Evolutionary conservation across 441 rosid genomes (phyloP).

Genomic region (Bruguiera hainesii): DNA sequence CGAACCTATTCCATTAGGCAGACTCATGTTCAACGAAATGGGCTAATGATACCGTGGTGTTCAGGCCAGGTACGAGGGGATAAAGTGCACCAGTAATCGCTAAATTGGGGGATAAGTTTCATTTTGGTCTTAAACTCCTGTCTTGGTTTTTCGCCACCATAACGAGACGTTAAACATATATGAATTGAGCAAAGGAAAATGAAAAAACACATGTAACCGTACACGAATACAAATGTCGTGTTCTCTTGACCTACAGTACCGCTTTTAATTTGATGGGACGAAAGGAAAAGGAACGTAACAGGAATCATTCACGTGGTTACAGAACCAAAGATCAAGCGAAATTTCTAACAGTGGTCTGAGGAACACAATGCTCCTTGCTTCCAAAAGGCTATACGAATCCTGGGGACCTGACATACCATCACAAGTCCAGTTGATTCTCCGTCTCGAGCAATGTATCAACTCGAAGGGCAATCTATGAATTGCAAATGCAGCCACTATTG

Average conservation of each 20-base stretch:
- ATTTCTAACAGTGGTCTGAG: neutral
- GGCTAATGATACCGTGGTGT: too few species aligned
- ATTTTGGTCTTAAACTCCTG: too few species aligned
- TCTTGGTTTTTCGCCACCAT: neutral
- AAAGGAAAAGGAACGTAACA: neutral
- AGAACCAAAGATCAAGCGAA: neutral
- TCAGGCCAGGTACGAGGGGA: too few species aligned
- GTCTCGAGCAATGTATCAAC: slow-evolving; percentile 90
- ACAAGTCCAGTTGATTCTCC: slow-evolving; percentile 98
- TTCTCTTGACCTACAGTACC: neutral
- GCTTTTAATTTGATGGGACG: neutral
- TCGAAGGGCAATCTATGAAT: slow-evolving; percentile 81
- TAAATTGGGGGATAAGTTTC: too few species aligned
- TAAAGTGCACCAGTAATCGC: too few species aligned
- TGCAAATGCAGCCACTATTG: slow-evolving; percentile 93
- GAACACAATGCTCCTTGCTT: neutral
- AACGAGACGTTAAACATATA: slow-evolving; percentile 23
- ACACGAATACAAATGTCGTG: neutral
- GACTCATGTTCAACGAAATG: too few species aligned
- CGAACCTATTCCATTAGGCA: too few species aligned
- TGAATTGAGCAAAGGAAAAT: neutral
- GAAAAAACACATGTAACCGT: neutral
- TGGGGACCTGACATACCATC: slow-evolving; percentile 54
- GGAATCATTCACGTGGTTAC: neutral
- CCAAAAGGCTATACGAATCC: neutral